Base-by-base conservation (phyloP, 164 flowering plant species). In the Magnolia kwangsiensis region DNA sequence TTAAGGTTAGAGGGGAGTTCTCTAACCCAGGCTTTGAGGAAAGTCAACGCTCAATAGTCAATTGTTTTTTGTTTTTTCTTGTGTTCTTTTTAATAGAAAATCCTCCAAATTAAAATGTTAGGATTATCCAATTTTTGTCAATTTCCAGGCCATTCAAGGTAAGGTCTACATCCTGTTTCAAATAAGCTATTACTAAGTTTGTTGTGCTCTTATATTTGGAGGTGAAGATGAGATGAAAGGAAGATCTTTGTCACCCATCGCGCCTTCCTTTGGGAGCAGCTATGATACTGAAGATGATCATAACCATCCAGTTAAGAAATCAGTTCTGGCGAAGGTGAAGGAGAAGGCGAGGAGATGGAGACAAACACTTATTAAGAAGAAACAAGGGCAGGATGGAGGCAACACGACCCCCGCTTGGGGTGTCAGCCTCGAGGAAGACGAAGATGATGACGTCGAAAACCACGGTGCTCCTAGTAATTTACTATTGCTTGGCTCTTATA, bases 391-490 rank as follows among this genome's bases (percentile, higher is more conserved):
- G 6, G 87, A 84, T 18, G 72, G 58, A 13, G 80, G 65, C 4
- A 80, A 80, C 66, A 31, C 72, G 27, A 81, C 88, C 0, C 90
- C 89, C 4, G 75, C 92, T 1, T 80, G 86, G 88, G 92, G 87
- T 8, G 90, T 82, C 71, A 85, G 78, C 79, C 78, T 85, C 80
- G 91, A 85, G 21, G 93, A 88, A 20, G 85, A 83, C 23, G 72
- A 71, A n/a, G 86, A 84, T 0, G 86, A 78, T 14, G 87, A 75
- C 4, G 84, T 91, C 3, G 92, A 91, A 71, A 89, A 85, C 74
- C 84, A 83, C 24, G 95, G 95, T 72, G 94, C 93, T 50, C 97
- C 94, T 78, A 88, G 94, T 90, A 89, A 80, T 64, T 49, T 16
- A 21, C 51, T 13, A 27, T 29, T 13, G 21, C 21, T 31, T 8